Percentiles rank a stretch among this genome's conserved stretches.
These are phyloP conservation scores for Clitocybe nebularis DNA, from an alignment of 1,284 basidiomycete species.

Conservation along the genomic window DNA sequence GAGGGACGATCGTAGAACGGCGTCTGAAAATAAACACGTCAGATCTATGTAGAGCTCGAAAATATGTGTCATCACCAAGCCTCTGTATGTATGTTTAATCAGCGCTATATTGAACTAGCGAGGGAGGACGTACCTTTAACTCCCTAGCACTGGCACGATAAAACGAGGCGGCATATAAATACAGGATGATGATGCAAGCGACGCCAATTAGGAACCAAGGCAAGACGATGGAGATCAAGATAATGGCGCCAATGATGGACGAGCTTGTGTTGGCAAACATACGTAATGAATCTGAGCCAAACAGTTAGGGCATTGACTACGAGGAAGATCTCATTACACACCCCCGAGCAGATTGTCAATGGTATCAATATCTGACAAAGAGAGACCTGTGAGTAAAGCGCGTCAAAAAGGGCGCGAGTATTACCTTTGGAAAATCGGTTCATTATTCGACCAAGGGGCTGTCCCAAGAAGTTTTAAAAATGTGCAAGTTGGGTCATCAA, in stretches of 20 bases:
- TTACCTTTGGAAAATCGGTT: conserved; percentile 72
- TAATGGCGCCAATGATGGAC: conserved; percentile 68
- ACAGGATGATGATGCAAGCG: conserved; percentile 52
- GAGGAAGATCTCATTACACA: conserved; percentile 18
- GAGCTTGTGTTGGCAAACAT: conserved; percentile 69
- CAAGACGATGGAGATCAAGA: conserved; percentile 74
- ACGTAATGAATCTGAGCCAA: conserved; percentile 62
- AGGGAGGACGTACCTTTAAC: conserved; percentile 56
- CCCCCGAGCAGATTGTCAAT: conserved; percentile 74
- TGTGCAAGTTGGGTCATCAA: background rate
- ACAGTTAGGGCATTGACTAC: background rate
- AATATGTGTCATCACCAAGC: conserved; percentile 34
- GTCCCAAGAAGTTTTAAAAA: background rate
- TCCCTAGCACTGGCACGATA: conserved; percentile 89
- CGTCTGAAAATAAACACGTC: conserved; percentile 35
- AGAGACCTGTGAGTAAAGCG: conserved; percentile 6
- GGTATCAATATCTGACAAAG: conserved; percentile 73
- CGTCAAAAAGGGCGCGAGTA: no score
- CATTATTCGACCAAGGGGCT: conserved; percentile 88
- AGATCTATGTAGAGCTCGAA: background rate
- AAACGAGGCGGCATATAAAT: conserved; percentile 70
- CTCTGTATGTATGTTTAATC: conserved; percentile 32
- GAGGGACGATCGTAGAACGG: conserved; percentile 59
- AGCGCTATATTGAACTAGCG: conserved; percentile 3
- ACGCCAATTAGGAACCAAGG: conserved; percentile 86